These are phyloP conservation scores for Geotrichum bryndzae DNA, from an alignment of 1,139 yeast genomes.

Conservation along the genomic window DNA sequence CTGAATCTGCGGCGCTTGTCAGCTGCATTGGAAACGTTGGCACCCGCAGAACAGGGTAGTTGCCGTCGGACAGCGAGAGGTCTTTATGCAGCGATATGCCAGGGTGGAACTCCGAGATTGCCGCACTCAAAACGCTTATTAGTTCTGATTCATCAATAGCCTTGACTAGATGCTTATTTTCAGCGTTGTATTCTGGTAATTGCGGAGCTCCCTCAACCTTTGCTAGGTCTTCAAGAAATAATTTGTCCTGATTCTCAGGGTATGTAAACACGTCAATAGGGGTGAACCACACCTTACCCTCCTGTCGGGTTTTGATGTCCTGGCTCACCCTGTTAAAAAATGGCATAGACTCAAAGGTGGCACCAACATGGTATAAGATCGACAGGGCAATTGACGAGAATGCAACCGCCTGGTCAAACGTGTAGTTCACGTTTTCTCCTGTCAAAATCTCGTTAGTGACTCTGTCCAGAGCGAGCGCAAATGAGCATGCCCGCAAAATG, in stretches of 20 bases:
- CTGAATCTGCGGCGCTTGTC: neutral
- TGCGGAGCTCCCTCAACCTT: neutral
- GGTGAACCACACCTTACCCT: conserved; percentile 21
- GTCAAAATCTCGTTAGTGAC: conserved; percentile 16
- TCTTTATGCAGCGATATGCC: neutral
- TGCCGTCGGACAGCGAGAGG: neutral
- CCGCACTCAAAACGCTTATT: neutral
- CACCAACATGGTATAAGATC: conserved; percentile 24
- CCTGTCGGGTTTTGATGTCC: conserved; percentile 21
- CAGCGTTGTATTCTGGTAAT: neutral
- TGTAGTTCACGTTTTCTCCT: conserved; percentile 13
- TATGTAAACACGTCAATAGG: conserved; percentile 19
- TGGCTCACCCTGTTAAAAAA: conserved; percentile 18
- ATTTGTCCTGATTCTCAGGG: neutral
- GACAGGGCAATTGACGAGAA: conserved; percentile 24
- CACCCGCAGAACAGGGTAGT: neutral
- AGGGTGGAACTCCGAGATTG: conserved; percentile 4
- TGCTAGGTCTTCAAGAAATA: neutral
- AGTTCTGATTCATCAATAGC: conserved; percentile 3
- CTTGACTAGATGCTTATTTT: neutral
- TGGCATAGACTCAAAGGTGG: conserved; percentile 18
- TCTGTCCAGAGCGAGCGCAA: conserved; percentile 22
- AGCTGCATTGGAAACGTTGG: neutral
- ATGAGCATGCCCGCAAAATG: conserved; percentile 21
- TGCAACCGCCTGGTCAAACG: conserved; percentile 24